These are phyloP conservation scores for Magnolia kwangsiensis DNA, from an alignment of 164 flowering plant species.

Conservation along the genomic window DNA sequence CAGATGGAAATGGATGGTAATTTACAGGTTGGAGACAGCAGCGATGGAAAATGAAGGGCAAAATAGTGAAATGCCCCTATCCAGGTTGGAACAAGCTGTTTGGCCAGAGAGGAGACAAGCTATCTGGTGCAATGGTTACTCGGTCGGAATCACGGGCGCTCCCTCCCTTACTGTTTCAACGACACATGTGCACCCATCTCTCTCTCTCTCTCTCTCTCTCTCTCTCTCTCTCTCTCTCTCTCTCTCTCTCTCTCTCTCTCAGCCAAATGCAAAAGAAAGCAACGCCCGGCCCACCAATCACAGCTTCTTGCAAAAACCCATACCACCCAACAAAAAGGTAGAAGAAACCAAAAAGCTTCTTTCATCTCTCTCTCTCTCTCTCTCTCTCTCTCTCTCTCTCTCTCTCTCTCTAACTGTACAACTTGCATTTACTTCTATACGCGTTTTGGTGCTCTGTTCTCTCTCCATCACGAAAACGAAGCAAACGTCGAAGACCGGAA, in stretches of 20 bases:
- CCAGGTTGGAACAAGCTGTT: not conserved
- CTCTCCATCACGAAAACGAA: conserved; percentile 11
- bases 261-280: not conserved
- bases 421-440: not conserved
- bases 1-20: too few species aligned
- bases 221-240: not conserved
- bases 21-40: too few species aligned
- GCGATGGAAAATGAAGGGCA: too few species aligned
- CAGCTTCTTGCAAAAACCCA: not conserved
- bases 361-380: not conserved
- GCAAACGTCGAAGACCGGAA: conserved; percentile 34
- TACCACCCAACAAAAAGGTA: not conserved
- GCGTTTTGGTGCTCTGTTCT: not conserved
- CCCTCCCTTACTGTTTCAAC: not conserved
- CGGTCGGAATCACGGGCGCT: conserved; percentile 12
- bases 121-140: conserved; percentile 2
- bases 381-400: not conserved
- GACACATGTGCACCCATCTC: not conserved
- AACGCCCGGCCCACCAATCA: not conserved
- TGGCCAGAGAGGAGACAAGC: not conserved
- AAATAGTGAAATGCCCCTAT: not conserved
- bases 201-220: not conserved
- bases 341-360: not conserved
- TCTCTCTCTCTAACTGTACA: not conserved
- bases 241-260: not conserved